These are phyloP conservation scores for Phytopythium oedochilum DNA, from an alignment of 352 stramenopile species.

Conservation along the genomic window DNA sequence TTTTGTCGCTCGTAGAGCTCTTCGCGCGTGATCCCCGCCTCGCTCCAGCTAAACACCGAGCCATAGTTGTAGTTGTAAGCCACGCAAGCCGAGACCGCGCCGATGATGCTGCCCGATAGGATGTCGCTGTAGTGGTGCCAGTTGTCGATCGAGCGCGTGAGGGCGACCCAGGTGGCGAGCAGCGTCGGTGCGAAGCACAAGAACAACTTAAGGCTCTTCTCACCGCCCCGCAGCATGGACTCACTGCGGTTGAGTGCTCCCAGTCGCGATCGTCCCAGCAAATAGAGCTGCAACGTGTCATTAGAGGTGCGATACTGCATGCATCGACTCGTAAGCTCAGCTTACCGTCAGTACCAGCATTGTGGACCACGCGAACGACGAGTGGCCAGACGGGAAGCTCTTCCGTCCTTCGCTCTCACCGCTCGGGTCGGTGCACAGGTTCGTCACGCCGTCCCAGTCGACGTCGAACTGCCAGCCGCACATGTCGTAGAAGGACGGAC, in stretches of 20 bases:
- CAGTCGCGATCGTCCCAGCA: conserved; percentile 65
- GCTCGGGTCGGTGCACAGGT: conserved; percentile 54
- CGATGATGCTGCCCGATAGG: conserved; percentile 56
- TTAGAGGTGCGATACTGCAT: conserved; percentile 5
- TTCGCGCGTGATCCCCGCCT: conserved; percentile 35
- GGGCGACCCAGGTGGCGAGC: conserved; percentile 54
- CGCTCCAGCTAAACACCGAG: conserved; percentile 49
- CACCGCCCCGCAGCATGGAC: conserved; percentile 33
- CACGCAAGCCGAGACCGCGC: conserved; percentile 25
- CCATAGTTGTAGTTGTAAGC: conserved; percentile 62
- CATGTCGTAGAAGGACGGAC: conserved; percentile 82
- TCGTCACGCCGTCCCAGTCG: conserved; percentile 72
- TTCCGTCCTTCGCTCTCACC: conserved; percentile 69
- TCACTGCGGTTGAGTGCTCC: conserved; percentile 56
- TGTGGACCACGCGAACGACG: conserved; percentile 66
- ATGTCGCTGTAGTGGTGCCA: conserved; percentile 82
- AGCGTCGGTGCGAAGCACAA: conserved; percentile 62
- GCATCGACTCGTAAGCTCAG: neutral
- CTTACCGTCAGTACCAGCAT: conserved; percentile 66
- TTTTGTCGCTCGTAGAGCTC: conserved; percentile 18
- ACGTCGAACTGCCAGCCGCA: conserved; percentile 66
- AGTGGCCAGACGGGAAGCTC: conserved; percentile 77
- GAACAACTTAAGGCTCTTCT: conserved; percentile 61
- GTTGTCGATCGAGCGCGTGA: conserved; percentile 74
- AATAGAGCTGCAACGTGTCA: conserved; percentile 45